A percentile compares a stretch with the other conserved stretches of the same genome.
These are phyloP conservation scores for Stephania cephalantha DNA, from an alignment of 164 flowering plant species.

Conservation along the genomic window DNA sequence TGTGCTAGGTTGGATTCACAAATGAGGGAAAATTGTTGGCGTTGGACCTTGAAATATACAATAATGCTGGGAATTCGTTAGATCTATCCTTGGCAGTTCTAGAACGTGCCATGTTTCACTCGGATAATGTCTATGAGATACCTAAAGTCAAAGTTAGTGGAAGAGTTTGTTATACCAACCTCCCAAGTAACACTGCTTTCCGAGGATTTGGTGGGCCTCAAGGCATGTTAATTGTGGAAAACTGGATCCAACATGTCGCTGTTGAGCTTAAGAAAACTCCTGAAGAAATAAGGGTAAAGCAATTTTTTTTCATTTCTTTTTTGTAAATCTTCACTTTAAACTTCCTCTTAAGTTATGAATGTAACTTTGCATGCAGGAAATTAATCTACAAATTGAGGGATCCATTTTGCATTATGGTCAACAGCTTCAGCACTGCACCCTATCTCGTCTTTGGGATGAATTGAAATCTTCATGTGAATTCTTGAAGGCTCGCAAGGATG, in stretches of 20 bases:
- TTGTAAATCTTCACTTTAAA: background rate
- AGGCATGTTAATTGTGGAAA: conserved; percentile 92
- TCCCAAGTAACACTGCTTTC: conserved; percentile 93
- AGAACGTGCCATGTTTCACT: conserved; percentile 94
- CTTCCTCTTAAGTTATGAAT: background rate
- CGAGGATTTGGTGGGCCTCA: conserved; percentile 99
- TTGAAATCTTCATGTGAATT: conserved; percentile 64
- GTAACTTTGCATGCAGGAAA: conserved; percentile 47
- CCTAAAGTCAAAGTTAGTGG: conserved; percentile 74
- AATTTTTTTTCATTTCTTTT: conserved; percentile 7
- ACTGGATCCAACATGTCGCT: conserved; percentile 89
- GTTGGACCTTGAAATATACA: conserved; percentile 85
- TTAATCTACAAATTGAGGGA: conserved; percentile 85
- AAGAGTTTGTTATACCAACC: conserved; percentile 81
- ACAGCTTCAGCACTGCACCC: conserved; percentile 57
- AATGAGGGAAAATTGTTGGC: conserved; percentile 80
- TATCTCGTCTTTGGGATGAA: conserved; percentile 65
- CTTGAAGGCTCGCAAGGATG: conserved; percentile 44
- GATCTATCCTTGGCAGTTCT: conserved; percentile 78
- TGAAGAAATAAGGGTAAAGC: conserved; percentile 75
- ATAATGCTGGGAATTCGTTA: conserved; percentile 88
- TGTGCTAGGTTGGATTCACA: conserved; percentile 79
- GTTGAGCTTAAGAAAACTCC: conserved; percentile 67
- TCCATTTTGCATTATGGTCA: conserved; percentile 77
- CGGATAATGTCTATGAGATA: conserved; percentile 92